Evolutionary conservation across 306 rosid species (phyloP), one percentile per base, ranked within the genome.

Genomic region (Vachellia pachyceras): DNA sequence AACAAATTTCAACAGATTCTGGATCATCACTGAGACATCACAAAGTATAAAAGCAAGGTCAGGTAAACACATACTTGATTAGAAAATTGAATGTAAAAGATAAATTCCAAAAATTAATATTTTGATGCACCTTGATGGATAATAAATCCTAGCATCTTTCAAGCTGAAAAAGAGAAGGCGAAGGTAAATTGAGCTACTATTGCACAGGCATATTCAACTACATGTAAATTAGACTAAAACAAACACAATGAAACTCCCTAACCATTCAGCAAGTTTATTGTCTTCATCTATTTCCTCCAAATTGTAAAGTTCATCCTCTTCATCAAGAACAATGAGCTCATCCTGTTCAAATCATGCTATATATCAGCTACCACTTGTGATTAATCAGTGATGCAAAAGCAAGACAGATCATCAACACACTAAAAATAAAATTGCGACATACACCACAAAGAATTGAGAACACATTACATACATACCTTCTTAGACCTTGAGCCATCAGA

Each of bases 11-110:
- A 45, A 91, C 89, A 13, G 91, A 86, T 84, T 95, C 87, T 44
- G 97, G 97, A 87, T 95, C 98, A 69, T 88, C 91, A 87, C 98
- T 95, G 97, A 45, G 45, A 72, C 89, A 84, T 82, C 78, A 82
- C 75, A 78, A 82, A 46, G 71, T 17, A 79, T 5, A 18, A 78
- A 79, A 45, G 57, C 33, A 60, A 84, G 69, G 73, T 46, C 73
- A 75, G 74, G 49, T 81, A 55, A 42, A 54, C 47, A 71, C 39
- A 60, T 23, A 75, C 50, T 36, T 22, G 45, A 58, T 22, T 17
- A 76, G 64, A 73, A 44, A 35, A 75, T 46, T 72, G 69, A 45
- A 63, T 75, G 79, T 65, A 47, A 80, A 70, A 64, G 64, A 74
- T 79, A 41, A 46, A 23, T 69, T n/a, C 75, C 29, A 35, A 42